Conservation (phyloP, 1,139 yeast species). For the Kodamaea suecica region DNA sequence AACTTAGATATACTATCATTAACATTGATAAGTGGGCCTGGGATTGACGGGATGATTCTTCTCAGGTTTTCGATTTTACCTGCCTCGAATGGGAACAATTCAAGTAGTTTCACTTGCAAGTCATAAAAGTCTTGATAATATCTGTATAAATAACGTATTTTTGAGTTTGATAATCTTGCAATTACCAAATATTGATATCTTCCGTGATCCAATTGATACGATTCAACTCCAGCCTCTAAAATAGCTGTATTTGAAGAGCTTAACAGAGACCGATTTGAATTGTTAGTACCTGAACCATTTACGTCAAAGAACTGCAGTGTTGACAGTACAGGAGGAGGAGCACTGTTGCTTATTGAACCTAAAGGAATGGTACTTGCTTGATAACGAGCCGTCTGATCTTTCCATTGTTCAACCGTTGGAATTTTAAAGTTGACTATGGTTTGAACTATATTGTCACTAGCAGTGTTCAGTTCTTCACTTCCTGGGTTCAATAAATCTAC, state of each 20-base stretch:
- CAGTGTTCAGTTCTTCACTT: slow-evolving; percentile 24
- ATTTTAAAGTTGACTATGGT: slow-evolving; percentile 60
- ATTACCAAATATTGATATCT: slow-evolving; percentile 84
- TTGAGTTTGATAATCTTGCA: slow-evolving; percentile 69
- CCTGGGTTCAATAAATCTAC: slow-evolving; percentile 61
- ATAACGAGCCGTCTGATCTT: slow-evolving; percentile 82
- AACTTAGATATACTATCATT: slow-evolving; percentile 85
- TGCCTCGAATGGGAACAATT: slow-evolving; percentile 87
- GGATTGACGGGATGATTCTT: slow-evolving; percentile 88
- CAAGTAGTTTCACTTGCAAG: slow-evolving; percentile 80
- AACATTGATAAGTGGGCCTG: slow-evolving; percentile 93
- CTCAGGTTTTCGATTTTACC: slow-evolving; percentile 73
- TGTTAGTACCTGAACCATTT: slow-evolving; percentile 13
- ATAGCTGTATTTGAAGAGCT: slow-evolving; percentile 35
- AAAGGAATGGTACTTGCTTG: slow-evolving; percentile 88
- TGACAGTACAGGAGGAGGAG: slow-evolving; percentile 31
- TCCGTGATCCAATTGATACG: slow-evolving; percentile 79
- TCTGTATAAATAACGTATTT: slow-evolving; percentile 70
- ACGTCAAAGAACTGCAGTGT: slow-evolving; percentile 41
- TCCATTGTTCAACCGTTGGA: slow-evolving; percentile 97
- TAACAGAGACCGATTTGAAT: slow-evolving; percentile 35
- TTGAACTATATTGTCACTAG: slow-evolving; percentile 27
- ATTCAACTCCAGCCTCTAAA: slow-evolving; percentile 70
- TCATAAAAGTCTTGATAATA: slow-evolving; percentile 96
- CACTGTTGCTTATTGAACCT: slow-evolving; percentile 42